A percentile compares a stretch with the other conserved stretches of the same genome.
phyloP scores from a whole-genome alignment of 495 filamentous ascomycete genomes.

The Penicillium turbatum region DNA sequence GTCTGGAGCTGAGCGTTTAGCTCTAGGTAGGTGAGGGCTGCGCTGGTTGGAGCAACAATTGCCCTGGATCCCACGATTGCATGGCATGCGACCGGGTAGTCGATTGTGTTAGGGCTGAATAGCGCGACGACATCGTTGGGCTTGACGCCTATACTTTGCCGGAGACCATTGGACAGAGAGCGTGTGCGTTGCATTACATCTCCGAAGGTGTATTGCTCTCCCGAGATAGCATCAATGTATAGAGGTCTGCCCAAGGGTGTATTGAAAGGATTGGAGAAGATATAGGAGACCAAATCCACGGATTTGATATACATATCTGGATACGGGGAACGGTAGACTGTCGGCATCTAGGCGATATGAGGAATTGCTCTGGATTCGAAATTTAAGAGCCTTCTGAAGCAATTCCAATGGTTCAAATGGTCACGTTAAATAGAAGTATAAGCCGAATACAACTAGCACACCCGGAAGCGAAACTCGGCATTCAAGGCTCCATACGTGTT shows the following conservation, averaged over 20 bases:
- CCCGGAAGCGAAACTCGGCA: not conserved
- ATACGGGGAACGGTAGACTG: slow-evolving; percentile 24
- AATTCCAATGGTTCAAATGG: not conserved
- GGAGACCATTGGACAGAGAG: slow-evolving; percentile 70
- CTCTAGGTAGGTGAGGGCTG: slow-evolving; percentile 72
- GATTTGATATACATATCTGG: slow-evolving; percentile 26
- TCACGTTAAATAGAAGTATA: not conserved
- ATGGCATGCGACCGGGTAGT: slow-evolving; percentile 60
- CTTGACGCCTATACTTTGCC: slow-evolving; percentile 60
- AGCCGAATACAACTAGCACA: not conserved
- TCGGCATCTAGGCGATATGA: slow-evolving; percentile 17
- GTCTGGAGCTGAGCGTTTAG: slow-evolving; percentile 81
- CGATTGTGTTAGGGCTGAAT: slow-evolving; percentile 64
- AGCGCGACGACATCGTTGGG: slow-evolving; percentile 67
- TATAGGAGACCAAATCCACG: slow-evolving; percentile 60
- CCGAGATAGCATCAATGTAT: slow-evolving; percentile 57
- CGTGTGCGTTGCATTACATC: slow-evolving; percentile 56
- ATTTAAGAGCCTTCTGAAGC: too few species aligned
- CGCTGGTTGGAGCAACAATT: slow-evolving; percentile 71
- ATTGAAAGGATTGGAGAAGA: slow-evolving; percentile 52
- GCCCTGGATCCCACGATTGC: slow-evolving; percentile 74
- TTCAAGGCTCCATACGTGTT: not conserved
- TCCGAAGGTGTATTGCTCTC: slow-evolving; percentile 62
- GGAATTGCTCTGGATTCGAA: not conserved
- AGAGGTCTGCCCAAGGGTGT: slow-evolving; percentile 12